Evolutionary conservation across 2,329 filamentous ascomycete species (phyloP), one percentile per base, ranked within the genome.

Genomic region (Piedraia hortae): DNA sequence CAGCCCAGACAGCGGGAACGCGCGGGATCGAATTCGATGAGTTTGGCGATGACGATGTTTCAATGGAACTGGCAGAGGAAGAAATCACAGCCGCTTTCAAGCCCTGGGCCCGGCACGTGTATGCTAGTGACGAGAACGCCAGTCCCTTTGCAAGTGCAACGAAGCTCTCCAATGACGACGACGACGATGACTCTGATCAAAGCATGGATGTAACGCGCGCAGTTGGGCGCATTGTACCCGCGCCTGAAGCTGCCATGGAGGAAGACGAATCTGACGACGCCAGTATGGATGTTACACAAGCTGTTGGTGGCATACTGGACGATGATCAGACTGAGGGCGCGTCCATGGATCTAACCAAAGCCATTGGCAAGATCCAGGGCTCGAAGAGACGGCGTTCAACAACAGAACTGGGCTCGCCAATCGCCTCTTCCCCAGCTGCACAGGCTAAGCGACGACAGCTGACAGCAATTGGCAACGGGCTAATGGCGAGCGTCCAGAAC

Each of bases 231-330:
- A 7, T 21, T 6, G 24, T 26, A 10, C 22, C 19, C 7, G 21
- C 29, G 6, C 35, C 38, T 16, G 26, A 33, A 4, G 34, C 32
- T 4, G 10, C 7, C 7, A 33, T 34, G 11, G 30, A 29, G 12
- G 42, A 43, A 26, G 46, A 52, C 22, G 37, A 53, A 12, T 53
- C 57, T 7, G 51, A 52, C 7, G 74, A 80, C 17, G 67, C 88
- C 55, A 85, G 75, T 11, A 91, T 93, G 82, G 82, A 93, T 34
- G 74, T 91, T 5, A 91, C 82, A 2, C 64, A 62, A 24, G 74
- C 64, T 5, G 54, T 89, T 23, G 82, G 82, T 5, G 62, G 68
- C 3, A 91, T 93, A 24, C 45, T 90, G 10, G 48, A 56, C 14
- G 35, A 44, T 21, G 24, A 32, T 19, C 20, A 24, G 18, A 12